These are phyloP conservation scores for Zoysia japonica DNA, from an alignment of 176 grass and related monocot genomes.

Conservation along the genomic window DNA sequence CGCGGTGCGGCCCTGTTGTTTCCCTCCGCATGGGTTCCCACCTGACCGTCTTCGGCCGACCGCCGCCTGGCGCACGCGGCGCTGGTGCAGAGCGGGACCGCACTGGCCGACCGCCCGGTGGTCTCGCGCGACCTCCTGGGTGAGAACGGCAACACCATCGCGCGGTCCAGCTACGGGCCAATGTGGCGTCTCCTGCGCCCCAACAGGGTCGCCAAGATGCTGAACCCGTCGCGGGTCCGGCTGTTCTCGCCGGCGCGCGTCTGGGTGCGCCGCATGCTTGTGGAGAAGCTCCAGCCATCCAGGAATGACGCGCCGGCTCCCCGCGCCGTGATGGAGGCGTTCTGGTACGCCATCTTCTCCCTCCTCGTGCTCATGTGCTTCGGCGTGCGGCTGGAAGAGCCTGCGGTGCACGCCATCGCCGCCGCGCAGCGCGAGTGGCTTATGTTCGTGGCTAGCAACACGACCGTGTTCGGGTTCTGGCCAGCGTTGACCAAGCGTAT, in stretches of 20 bases:
- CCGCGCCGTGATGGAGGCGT: constrained; percentile 33
- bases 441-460: constrained; percentile 1
- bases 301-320: background rate
- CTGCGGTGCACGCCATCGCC: constrained; percentile 39
- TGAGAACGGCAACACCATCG: constrained; percentile 42
- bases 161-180: constrained; percentile 45
- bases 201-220: constrained; percentile 57
- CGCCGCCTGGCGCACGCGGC: constrained; percentile 49
- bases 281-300: constrained; percentile 26
- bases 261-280: constrained; percentile 42
- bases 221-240: constrained; percentile 49
- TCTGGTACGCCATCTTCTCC: constrained; percentile 66
- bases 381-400: constrained; percentile 64
- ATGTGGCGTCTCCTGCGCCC: constrained; percentile 59
- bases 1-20: constrained; percentile 42
- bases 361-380: constrained; percentile 78
- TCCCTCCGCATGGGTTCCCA: constrained; percentile 46
- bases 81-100: constrained; percentile 49
- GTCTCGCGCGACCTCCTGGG: background rate
- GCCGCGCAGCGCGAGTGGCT: constrained; percentile 25
- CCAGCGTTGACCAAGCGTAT: constrained; percentile 47
- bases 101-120: constrained; percentile 43
- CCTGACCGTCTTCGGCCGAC: constrained; percentile 46
- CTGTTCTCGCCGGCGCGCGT: constrained; percentile 46
- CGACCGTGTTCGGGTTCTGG: constrained; percentile 39